Percentiles rank a stretch among this genome's conserved stretches.
phyloP scores from a whole-genome alignment of 495 filamentous ascomycete species.

The Achaetomiella virescens region DNA sequence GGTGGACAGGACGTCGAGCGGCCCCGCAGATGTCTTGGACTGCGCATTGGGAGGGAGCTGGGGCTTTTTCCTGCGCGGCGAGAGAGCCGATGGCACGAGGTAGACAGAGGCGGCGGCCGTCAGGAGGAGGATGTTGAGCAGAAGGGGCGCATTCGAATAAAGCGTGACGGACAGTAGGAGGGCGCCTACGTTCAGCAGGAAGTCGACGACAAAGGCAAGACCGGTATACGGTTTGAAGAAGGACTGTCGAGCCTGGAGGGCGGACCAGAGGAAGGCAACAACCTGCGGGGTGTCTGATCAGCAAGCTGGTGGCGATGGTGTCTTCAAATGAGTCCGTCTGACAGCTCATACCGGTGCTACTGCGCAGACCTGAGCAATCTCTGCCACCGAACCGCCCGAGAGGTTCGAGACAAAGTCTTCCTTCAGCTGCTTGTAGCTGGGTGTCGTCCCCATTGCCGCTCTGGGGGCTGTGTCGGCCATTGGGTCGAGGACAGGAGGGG shows the following conservation, averaged over 20 bases:
- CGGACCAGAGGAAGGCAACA: slow-evolving; percentile 80
- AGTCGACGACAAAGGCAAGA: slow-evolving; percentile 66
- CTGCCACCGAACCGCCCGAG: slow-evolving; percentile 71
- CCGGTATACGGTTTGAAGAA: slow-evolving; percentile 74
- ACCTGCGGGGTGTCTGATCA: slow-evolving; percentile 45
- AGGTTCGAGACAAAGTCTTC: slow-evolving; percentile 93
- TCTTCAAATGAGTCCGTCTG: slow-evolving; percentile 22
- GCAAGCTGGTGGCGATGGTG: not conserved
- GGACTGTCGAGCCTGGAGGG: slow-evolving; percentile 75
- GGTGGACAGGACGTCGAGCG: slow-evolving; percentile 56
- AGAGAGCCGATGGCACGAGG: slow-evolving; percentile 38
- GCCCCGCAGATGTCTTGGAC: slow-evolving; percentile 11
- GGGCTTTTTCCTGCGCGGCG: slow-evolving; percentile 44
- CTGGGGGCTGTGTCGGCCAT: slow-evolving; percentile 25
- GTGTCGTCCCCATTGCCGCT: slow-evolving; percentile 23
- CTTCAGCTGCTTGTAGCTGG: slow-evolving; percentile 79
- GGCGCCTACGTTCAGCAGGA: slow-evolving; percentile 75
- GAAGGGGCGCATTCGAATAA: slow-evolving; percentile 68
- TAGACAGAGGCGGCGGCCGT: slow-evolving; percentile 61
- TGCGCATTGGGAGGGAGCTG: slow-evolving; percentile 50
- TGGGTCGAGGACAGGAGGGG: not conserved
- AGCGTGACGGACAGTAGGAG: slow-evolving; percentile 80
- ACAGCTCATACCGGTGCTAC: slow-evolving; percentile 68
- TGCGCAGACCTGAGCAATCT: slow-evolving; percentile 80
- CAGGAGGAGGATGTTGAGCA: slow-evolving; percentile 70